phyloP scores from a whole-genome alignment of 2,329 filamentous ascomycete genomes.

The Epichloe uncinata region DNA sequence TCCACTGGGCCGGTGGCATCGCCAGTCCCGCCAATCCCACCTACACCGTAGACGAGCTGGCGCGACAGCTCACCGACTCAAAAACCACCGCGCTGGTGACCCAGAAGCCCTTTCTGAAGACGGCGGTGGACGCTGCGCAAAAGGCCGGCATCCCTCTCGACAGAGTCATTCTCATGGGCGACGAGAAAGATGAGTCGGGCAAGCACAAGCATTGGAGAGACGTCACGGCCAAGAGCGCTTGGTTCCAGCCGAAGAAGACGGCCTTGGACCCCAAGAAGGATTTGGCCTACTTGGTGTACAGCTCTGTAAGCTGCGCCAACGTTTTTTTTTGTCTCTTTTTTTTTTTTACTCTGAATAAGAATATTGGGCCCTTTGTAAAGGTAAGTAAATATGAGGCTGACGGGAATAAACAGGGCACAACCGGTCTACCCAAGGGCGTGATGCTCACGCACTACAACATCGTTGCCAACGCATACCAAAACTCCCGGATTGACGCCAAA shows the following conservation, averaged over 20 bases:
- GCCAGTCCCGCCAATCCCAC: slow-evolving; percentile 79
- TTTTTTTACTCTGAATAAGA: too few species aligned
- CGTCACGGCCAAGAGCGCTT: slow-evolving; percentile 45
- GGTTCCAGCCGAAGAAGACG: slow-evolving; percentile 38
- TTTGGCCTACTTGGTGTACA: slow-evolving; percentile 76
- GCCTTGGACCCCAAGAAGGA: slow-evolving; percentile 57
- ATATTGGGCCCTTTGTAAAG: too few species aligned
- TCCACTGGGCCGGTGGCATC: slow-evolving; percentile 70
- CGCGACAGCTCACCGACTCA: slow-evolving; percentile 71
- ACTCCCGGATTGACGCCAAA: slow-evolving; percentile 36
- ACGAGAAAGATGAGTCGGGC: slow-evolving; percentile 44
- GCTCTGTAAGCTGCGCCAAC: slow-evolving; percentile 31
- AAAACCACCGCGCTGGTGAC: slow-evolving; percentile 64
- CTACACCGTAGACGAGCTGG: slow-evolving; percentile 73
- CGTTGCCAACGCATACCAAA: slow-evolving; percentile 56
- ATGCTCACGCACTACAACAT: slow-evolving; percentile 77
- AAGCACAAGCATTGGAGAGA: slow-evolving; percentile 58
- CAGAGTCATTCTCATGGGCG: slow-evolving; percentile 64
- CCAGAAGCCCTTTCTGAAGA: slow-evolving; percentile 51
- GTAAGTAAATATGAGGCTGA: too few species aligned
- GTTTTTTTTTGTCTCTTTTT: too few species aligned
- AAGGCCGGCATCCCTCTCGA: slow-evolving; percentile 57
- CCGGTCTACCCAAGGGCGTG: slow-evolving; percentile 83
- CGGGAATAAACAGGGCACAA: slow-evolving; percentile 48
- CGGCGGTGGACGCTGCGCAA: slow-evolving; percentile 53